phyloP scores from a whole-genome alignment of 257 asterid genomes.

The Gentiana macrophylla region DNA sequence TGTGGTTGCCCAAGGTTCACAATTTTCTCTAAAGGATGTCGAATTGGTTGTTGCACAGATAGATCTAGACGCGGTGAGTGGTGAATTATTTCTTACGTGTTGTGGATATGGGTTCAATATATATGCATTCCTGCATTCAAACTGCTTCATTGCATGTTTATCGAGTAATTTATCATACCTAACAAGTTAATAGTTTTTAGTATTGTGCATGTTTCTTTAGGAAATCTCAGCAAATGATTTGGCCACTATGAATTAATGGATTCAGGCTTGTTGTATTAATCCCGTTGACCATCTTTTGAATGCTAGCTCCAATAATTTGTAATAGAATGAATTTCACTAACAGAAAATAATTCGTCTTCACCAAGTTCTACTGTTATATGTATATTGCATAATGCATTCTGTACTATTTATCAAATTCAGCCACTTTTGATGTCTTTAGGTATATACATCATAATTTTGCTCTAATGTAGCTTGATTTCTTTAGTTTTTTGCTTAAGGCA shows the following conservation, averaged over 20 bases:
- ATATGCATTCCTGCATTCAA: neutral
- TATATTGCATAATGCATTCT: too few relatives aligned
- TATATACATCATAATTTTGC: too few relatives aligned
- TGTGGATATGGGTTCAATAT: neutral
- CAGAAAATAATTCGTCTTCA: too few relatives aligned
- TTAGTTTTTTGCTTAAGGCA: neutral
- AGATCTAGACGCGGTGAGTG: constrained; percentile 89
- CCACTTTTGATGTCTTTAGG: too few relatives aligned
- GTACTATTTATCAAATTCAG: too few relatives aligned
- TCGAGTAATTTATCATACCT: neutral
- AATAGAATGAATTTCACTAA: too few relatives aligned
- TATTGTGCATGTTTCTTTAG: too few relatives aligned
- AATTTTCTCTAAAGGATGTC: constrained; percentile 86
- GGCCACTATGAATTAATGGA: neutral
- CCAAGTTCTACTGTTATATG: too few relatives aligned
- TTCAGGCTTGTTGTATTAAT: neutral
- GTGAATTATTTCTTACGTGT: neutral
- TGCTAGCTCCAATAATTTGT: neutral
- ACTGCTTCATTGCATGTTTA: neutral
- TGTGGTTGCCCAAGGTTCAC: constrained; percentile 91
- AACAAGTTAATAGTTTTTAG: too few relatives aligned
- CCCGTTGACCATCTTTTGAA: neutral
- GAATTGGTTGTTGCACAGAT: constrained; percentile 90
- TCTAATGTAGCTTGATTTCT: neutral
- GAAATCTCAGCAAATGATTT: too few relatives aligned